These are phyloP conservation scores for Thielaviopsis musarum DNA, from an alignment of 2,329 filamentous ascomycete genomes.

Conservation along the genomic window DNA sequence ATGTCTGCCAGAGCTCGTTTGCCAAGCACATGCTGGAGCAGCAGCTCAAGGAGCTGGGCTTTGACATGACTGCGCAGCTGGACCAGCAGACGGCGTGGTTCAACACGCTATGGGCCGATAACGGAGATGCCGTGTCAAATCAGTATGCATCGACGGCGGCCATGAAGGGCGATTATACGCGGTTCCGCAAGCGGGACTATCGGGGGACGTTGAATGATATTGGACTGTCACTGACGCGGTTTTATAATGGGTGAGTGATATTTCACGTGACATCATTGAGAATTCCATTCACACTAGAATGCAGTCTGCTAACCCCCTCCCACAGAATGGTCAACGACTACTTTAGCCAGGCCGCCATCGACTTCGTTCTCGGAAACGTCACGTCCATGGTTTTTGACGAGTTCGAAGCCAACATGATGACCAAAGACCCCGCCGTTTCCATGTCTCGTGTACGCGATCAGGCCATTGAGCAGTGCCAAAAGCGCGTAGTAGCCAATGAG, in stretches of 20 bases:
- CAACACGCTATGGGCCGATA: constrained; percentile 93
- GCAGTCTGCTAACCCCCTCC: not conserved
- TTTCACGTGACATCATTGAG: not conserved
- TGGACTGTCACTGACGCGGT: constrained; percentile 66
- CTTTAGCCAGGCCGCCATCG: constrained; percentile 87
- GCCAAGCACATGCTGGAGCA: constrained; percentile 66
- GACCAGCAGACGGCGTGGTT: constrained; percentile 84
- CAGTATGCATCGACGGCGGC: constrained; percentile 93
- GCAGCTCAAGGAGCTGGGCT: constrained; percentile 60
- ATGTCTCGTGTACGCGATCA: constrained; percentile 69
- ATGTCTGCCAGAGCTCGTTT: constrained; percentile 87
- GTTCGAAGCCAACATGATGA: constrained; percentile 88
- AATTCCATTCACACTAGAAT: too few species aligned
- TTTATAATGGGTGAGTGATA: constrained; percentile 44
- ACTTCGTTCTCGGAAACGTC: constrained; percentile 82
- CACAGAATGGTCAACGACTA: constrained; percentile 92
- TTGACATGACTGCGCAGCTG: constrained; percentile 54
- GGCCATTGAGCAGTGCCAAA: constrained; percentile 76
- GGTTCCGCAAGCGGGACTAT: constrained; percentile 79
- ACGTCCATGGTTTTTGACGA: constrained; percentile 77
- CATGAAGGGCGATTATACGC: constrained; percentile 90
- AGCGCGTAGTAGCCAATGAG: constrained; percentile 71
- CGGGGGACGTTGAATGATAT: constrained; percentile 83
- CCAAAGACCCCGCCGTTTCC: constrained; percentile 77
- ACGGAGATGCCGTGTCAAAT: constrained; percentile 86